Conservation (phyloP, 257 asterid genomes). For the Lavandula angustifolia region DNA sequence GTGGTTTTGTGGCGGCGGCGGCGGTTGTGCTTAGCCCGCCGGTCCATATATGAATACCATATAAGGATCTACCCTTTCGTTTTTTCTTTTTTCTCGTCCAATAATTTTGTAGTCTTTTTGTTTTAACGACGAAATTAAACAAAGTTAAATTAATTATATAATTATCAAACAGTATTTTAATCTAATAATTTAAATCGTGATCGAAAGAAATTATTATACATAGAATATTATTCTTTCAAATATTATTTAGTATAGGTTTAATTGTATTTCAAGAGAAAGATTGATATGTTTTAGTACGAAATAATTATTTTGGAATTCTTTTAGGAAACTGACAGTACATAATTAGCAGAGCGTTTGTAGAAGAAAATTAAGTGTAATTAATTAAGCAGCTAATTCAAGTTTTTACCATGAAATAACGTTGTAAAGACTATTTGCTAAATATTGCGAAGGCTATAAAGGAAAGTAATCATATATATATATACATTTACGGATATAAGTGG, state of each 20-base stretch:
- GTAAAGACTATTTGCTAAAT: too few relatives aligned
- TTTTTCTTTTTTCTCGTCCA: not conserved
- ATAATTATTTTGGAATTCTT: too few relatives aligned
- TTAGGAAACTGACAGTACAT: slow-evolving; percentile 9
- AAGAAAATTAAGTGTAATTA: not conserved
- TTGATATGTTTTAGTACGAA: not conserved
- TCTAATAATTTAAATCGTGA: too few relatives aligned
- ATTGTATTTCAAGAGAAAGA: not conserved
- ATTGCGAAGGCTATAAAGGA: too few relatives aligned
- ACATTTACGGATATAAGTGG: too few relatives aligned
- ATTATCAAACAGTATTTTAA: too few relatives aligned
- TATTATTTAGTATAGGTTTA: too few relatives aligned
- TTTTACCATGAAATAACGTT: too few relatives aligned
- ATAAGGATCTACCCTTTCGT: not conserved
- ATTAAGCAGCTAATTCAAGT: too few relatives aligned
- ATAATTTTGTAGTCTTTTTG: not conserved
- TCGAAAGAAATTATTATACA: too few relatives aligned
- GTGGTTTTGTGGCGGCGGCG: slow-evolving; percentile 38
- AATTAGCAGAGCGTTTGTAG: not conserved
- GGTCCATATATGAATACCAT: slow-evolving; percentile 39
- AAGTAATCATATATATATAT: too few relatives aligned
- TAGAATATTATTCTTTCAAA: too few relatives aligned
- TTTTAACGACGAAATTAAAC: not conserved
- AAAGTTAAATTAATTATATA: not conserved
- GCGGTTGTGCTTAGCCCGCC: slow-evolving; percentile 43